A percentile compares a stretch with the other conserved stretches of the same genome.
These are phyloP conservation scores for Jatropha podagrica DNA, from an alignment of 441 rosid genomes.

Conservation along the genomic window DNA sequence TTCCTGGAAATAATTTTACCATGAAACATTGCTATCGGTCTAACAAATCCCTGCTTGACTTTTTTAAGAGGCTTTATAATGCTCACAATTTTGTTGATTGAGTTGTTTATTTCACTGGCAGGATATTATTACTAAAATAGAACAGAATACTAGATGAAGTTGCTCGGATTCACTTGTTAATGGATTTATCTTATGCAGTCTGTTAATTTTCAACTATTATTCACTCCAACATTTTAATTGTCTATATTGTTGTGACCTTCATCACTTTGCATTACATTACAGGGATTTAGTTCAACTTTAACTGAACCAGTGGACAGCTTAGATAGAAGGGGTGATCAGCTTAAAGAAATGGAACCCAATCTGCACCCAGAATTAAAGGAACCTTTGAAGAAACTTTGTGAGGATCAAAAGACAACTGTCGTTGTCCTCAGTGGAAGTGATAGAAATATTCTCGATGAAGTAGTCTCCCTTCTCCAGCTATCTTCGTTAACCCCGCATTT, in stretches of 20 bases:
- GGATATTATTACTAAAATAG: neutral
- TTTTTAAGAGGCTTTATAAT: neutral
- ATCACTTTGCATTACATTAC: conserved; percentile 18
- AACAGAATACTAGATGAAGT: neutral
- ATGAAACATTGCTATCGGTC: neutral
- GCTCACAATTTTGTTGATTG: neutral
- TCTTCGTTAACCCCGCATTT: neutral
- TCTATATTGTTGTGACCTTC: neutral
- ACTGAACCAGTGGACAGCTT: conserved; percentile 56
- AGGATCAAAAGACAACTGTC: conserved; percentile 52
- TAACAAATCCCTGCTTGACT: neutral
- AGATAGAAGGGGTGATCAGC: conserved; percentile 64
- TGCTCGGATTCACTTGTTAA: neutral
- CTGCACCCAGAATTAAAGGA: conserved; percentile 59
- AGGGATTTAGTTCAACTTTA: conserved; percentile 74
- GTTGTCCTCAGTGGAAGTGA: conserved; percentile 77
- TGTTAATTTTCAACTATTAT: neutral
- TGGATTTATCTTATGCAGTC: neutral
- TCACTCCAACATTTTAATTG: neutral
- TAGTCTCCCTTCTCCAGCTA: conserved; percentile 28
- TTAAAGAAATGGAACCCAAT: conserved; percentile 69
- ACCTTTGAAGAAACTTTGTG: conserved; percentile 55
- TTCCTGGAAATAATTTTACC: no score
- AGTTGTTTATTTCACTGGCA: neutral
- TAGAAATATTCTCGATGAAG: conserved; percentile 62